Evolutionary conservation across 805 yeast species (phyloP).

Genomic region (Sugiyamaella valdiviana): DNA sequence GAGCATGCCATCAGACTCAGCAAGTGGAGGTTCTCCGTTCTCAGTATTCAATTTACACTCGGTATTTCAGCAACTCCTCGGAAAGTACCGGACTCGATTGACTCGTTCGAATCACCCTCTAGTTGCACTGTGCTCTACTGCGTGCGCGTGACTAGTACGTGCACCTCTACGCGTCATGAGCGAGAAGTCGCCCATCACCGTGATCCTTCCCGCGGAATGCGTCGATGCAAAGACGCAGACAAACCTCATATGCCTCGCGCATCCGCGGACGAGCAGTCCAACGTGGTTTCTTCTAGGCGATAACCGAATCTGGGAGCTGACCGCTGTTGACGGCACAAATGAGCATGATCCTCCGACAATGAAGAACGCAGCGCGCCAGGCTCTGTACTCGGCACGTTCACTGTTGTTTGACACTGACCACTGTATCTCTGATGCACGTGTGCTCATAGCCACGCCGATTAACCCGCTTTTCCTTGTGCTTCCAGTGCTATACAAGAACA

Average conservation of each 20-base stretch:
- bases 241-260: conserved; percentile 13
- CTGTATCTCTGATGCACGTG: conserved; percentile 14
- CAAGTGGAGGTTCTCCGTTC: no score
- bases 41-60: no score
- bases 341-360: not conserved
- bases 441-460: conserved; percentile 25
- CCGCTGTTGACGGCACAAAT: conserved; percentile 17
- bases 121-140: no score
- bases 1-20: no score
- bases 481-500: conserved; percentile 17
- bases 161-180: no score
- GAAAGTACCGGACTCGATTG: no score
- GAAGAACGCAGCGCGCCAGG: not conserved
- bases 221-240: not conserved
- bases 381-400: not conserved
- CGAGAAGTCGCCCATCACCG: conserved; percentile 1
- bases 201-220: conserved; percentile 12
- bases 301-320: conserved; percentile 20
- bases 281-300: conserved; percentile 17
- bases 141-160: no score
- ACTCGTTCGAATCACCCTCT: no score
- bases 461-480: conserved; percentile 26
- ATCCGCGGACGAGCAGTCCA: conserved; percentile 22
- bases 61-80: no score
- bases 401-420: conserved; percentile 2